Conservation (phyloP, 2,329 filamentous ascomycete genomes). For the Ophidiomyces ophidiicola region DNA sequence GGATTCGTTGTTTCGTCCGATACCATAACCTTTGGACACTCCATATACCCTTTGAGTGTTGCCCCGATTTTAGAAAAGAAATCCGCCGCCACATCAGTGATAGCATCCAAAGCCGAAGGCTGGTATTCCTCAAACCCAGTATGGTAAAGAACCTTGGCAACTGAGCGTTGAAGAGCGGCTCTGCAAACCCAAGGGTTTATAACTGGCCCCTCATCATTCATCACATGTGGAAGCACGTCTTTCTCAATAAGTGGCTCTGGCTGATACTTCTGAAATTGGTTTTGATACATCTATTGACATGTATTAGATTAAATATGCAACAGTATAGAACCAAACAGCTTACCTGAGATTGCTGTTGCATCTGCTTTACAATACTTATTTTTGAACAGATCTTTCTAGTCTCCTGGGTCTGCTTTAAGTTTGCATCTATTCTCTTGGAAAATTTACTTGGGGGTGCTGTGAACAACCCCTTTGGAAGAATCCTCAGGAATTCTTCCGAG, state of each 20-base stretch:
- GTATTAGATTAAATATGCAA: conserved; percentile 12
- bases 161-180: conserved; percentile 73
- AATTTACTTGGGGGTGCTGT: conserved; percentile 61
- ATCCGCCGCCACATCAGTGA: conserved; percentile 78
- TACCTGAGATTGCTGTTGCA: conserved; percentile 96
- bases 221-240: conserved; percentile 78
- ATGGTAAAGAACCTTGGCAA: conserved; percentile 91
- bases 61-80: conserved; percentile 77
- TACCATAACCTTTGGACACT: conserved; percentile 61
- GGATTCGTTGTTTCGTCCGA: conserved; percentile 32
- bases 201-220: conserved; percentile 75
- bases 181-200: conserved; percentile 75
- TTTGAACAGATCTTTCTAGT: conserved; percentile 92
- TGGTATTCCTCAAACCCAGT: conserved; percentile 95
- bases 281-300: conserved; percentile 68
- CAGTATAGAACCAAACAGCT: conserved; percentile 17
- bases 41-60: conserved; percentile 69
- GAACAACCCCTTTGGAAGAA: conserved; percentile 66
- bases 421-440: conserved; percentile 69
- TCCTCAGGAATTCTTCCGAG: conserved; percentile 67
- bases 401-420: conserved; percentile 91
- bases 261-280: conserved; percentile 95
- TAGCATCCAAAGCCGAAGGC: conserved; percentile 78
- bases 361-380: conserved; percentile 96
- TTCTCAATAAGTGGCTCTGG: conserved; percentile 76